Conservation (phyloP, 2,329 filamentous ascomycete genomes). For the Claviceps pazoutovae region DNA sequence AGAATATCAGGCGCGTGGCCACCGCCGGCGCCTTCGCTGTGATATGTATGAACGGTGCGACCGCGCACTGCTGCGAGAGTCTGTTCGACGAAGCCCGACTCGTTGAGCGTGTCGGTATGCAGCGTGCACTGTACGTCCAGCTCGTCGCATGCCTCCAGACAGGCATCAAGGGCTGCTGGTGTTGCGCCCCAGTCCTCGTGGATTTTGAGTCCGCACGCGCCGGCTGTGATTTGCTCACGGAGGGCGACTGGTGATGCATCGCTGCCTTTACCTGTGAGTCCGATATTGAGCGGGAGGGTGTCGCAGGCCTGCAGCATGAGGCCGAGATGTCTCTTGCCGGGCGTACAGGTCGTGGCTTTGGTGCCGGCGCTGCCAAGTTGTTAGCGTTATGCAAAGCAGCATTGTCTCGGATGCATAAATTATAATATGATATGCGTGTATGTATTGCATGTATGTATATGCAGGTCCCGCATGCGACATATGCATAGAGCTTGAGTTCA, state of each 20-base stretch:
- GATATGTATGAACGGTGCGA: slow-evolving; percentile 89
- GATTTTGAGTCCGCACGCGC: slow-evolving; percentile 80
- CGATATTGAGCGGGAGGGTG: slow-evolving; percentile 67
- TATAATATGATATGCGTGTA: too few relatives aligned
- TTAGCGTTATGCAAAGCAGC: too few relatives aligned
- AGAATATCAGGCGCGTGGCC: slow-evolving; percentile 96
- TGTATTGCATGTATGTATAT: too few relatives aligned
- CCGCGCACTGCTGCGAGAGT: slow-evolving; percentile 75
- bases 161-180: slow-evolving; percentile 80
- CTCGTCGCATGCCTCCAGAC: slow-evolving; percentile 74
- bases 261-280: slow-evolving; percentile 89
- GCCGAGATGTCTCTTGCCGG: slow-evolving; percentile 66
- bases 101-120: slow-evolving; percentile 91
- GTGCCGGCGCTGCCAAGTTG: slow-evolving; percentile 53
- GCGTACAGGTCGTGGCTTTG: slow-evolving; percentile 87
- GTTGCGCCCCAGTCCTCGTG: slow-evolving; percentile 96
- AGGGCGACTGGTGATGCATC: slow-evolving; percentile 59
- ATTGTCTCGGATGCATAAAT: too few relatives aligned
- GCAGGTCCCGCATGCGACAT: too few relatives aligned
- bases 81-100: slow-evolving; percentile 91
- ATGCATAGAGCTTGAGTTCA: too few relatives aligned
- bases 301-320: slow-evolving; percentile 88
- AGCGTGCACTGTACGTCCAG: slow-evolving; percentile 87
- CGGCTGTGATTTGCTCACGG: slow-evolving; percentile 67
- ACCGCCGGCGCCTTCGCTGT: slow-evolving; percentile 89